Conservation (phyloP, 2,329 filamentous ascomycete genomes). For the Elsinoe australis region DNA sequence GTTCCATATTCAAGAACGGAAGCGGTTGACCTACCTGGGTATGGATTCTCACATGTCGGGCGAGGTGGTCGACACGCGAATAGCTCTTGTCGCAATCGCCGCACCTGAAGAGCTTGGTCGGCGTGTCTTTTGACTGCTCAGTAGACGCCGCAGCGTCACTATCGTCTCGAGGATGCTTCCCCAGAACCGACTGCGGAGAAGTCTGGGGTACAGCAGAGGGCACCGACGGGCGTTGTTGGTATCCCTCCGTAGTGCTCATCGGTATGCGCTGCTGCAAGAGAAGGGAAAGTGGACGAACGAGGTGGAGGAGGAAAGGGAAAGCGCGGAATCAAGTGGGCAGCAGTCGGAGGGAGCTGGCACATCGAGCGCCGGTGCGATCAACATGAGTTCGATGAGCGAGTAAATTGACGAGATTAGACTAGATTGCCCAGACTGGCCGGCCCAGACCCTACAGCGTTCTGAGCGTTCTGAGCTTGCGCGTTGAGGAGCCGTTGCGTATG, state of each 20-base stretch:
- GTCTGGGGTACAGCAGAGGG: constrained; percentile 10
- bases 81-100: constrained; percentile 47
- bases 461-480: background rate
- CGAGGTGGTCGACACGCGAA: constrained; percentile 45
- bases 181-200: constrained; percentile 18
- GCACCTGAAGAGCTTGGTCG: constrained; percentile 39
- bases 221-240: constrained; percentile 8
- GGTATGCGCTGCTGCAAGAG: constrained; percentile 14
- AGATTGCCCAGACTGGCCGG: background rate
- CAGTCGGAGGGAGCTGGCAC: background rate
- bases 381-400: too few species aligned
- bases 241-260: constrained; percentile 14
- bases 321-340: constrained; percentile 14
- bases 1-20: background rate
- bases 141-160: constrained; percentile 1
- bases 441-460: background rate
- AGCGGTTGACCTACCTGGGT: constrained; percentile 21
- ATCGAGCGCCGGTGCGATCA: background rate
- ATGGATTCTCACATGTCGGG: constrained; percentile 45
- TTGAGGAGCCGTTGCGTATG: background rate
- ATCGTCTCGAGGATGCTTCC: constrained; percentile 18
- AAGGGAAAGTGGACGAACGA: constrained; percentile 7
- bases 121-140: constrained; percentile 8
- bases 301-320: constrained; percentile 18
- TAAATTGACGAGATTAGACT: too few species aligned